Percentiles rank a stretch among this genome's conserved stretches.
These are phyloP conservation scores for Trichoderma koningiopsis DNA, from an alignment of 2,329 filamentous ascomycete species.

Conservation along the genomic window DNA sequence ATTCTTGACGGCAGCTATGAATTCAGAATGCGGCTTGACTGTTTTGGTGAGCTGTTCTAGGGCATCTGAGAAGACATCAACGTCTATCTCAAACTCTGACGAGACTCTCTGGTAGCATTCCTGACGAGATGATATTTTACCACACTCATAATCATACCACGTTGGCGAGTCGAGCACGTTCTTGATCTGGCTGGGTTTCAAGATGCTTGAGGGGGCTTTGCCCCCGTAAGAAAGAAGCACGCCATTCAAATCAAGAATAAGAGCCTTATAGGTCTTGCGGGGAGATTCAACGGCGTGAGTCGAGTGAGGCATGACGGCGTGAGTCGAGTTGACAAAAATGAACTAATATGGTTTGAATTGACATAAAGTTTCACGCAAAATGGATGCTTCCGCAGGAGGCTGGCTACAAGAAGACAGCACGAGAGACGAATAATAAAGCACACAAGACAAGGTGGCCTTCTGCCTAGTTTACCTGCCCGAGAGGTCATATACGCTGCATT, in stretches of 20 bases:
- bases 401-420: not conserved
- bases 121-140: conserved; percentile 1
- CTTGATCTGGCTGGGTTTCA: not conserved
- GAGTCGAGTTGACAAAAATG: not conserved
- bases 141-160: conserved; percentile 19
- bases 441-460: not conserved
- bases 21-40: not conserved
- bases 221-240: not conserved
- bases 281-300: not conserved
- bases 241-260: not conserved
- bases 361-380: not conserved
- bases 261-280: not conserved
- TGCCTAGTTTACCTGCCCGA: not conserved
- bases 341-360: not conserved
- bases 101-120: conserved; percentile 2
- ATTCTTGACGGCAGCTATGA: not conserved
- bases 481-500: not conserved
- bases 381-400: not conserved
- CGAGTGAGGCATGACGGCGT: not conserved
- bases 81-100: not conserved
- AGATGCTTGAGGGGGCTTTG: not conserved
- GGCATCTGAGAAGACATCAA: not conserved
- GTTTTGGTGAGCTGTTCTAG: not conserved
- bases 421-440: not conserved
- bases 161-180: conserved; percentile 6